Base-by-base conservation (phyloP, 768 basidiomycete species). In the Suillus fuscotomentosus region DNA sequence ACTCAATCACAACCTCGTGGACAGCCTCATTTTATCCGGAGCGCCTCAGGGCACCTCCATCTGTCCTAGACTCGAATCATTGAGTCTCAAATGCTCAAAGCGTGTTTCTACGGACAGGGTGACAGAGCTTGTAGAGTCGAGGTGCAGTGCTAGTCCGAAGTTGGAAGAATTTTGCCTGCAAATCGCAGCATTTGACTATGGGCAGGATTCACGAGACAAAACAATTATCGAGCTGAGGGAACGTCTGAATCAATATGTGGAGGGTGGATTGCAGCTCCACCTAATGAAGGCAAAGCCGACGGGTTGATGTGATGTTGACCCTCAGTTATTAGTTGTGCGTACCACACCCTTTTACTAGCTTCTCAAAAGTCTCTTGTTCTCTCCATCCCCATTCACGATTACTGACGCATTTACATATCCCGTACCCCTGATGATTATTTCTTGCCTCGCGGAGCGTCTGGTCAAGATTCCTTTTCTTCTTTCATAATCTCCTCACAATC, bases 1-100 rank as follows among this genome's bases (percentile, higher is more conserved):
- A n/a, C 72, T 75, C 45, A 75, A 77, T 45, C 74, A 77, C 15
- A 72, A 71, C 15, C 70, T 75, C 53, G 43, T 75, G 45, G 39
- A 64, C n/a, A 72, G 65, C 42, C 72, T 77, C 20, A 24, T 68
- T 10, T 38, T 36, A n/a, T 36, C 60, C 14, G 27, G 20, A 41
- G 39, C 55, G 5, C 8, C 42, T 5, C 38, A 42, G 10, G 27
- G 34, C 36, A 24, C 61, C 38, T 34, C 20, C 3, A 34, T 72
- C 2, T 76, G 74, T 60, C 75, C 73, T 0, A 43, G 50, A 9
- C 73, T 75, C 43, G 64, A 72, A 61, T 63, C 48, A 22, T 68
- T 75, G 34, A 70, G 70, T 11, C 27, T 75, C 61, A 48, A 70
- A 14, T 75, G 74, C 22, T 73, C 74, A 3, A 66, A 74, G 3